Percentiles rank a stretch among this genome's conserved stretches.
Conservation (phyloP, 2,329 filamentous ascomycete species). For the Clonostachys rosea region DNA sequence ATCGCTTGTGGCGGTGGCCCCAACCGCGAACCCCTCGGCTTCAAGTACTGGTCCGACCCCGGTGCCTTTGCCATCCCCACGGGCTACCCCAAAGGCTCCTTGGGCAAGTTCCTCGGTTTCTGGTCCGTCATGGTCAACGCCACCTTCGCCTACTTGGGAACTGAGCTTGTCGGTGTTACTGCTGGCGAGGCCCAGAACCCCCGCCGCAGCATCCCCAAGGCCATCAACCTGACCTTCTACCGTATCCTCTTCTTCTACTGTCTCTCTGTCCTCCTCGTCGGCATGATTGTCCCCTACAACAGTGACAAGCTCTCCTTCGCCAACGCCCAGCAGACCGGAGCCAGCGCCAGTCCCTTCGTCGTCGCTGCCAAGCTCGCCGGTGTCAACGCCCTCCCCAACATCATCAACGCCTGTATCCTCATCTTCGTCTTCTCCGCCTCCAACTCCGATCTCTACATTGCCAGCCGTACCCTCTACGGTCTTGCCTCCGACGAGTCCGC, state of each 20-base stretch:
- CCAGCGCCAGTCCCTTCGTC: slow-evolving; percentile 64
- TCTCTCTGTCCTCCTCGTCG: slow-evolving; percentile 67
- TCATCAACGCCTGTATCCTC: slow-evolving; percentile 71
- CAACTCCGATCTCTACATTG: slow-evolving; percentile 76
- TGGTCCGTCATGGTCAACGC: slow-evolving; percentile 73
- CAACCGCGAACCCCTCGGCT: slow-evolving; percentile 56
- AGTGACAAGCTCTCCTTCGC: slow-evolving; percentile 54
- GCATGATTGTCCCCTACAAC: slow-evolving; percentile 74
- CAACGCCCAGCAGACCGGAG: slow-evolving; percentile 28
- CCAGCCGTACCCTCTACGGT: slow-evolving; percentile 68
- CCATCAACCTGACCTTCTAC: slow-evolving; percentile 77
- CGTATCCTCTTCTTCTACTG: slow-evolving; percentile 80
- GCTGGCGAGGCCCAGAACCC: slow-evolving; percentile 66
- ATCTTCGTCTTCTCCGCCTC: slow-evolving; percentile 73
- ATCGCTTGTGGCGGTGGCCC: slow-evolving; percentile 63
- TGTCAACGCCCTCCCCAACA: slow-evolving; percentile 58
- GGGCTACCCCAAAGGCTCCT: slow-evolving; percentile 14
- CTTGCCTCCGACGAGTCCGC: slow-evolving; percentile 69
- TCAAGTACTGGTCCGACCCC: slow-evolving; percentile 61
- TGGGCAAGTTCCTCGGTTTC: slow-evolving; percentile 55
- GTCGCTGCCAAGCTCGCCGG: slow-evolving; percentile 63
- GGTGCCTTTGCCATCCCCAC: slow-evolving; percentile 31
- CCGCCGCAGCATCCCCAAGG: slow-evolving; percentile 68
- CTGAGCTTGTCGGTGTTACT: slow-evolving; percentile 43
- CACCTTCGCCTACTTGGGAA: slow-evolving; percentile 75